These are phyloP conservation scores for Ilex aquifolium DNA, from an alignment of 257 asterid genomes.

Conservation along the genomic window DNA sequence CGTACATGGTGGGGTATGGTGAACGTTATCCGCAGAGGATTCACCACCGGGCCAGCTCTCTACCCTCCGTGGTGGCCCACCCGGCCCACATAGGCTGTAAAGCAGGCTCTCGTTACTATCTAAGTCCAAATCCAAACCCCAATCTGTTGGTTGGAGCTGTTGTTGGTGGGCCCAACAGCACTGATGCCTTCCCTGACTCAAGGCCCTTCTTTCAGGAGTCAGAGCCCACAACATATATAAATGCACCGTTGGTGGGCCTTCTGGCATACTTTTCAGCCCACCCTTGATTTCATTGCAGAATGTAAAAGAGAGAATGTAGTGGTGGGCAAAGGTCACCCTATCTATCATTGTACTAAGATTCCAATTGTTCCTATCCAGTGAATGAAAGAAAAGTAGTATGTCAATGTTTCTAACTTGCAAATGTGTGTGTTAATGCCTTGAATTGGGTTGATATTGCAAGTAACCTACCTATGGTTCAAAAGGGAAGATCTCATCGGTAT, in stretches of 20 bases:
- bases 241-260: constrained; percentile 75
- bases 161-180: constrained; percentile 70
- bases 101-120: constrained; percentile 49
- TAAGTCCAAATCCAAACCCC: constrained; percentile 69
- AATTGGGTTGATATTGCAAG: too few species aligned
- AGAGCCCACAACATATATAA: constrained; percentile 81
- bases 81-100: constrained; percentile 58
- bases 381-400: too few species aligned
- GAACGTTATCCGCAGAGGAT: constrained; percentile 60
- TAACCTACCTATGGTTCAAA: too few species aligned
- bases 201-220: constrained; percentile 76
- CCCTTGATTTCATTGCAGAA: constrained; percentile 18
- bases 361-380: too few species aligned
- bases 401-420: too few species aligned
- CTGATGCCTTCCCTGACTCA: constrained; percentile 62
- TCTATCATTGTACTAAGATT: too few species aligned
- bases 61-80: constrained; percentile 56
- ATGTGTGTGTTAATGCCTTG: too few species aligned
- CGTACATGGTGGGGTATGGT: constrained; percentile 90
- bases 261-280: constrained; percentile 73
- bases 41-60: constrained; percentile 73
- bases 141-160: constrained; percentile 64
- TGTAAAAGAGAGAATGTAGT: constrained; percentile 30
- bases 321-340: too few species aligned
- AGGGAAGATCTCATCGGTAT: too few species aligned